Conservation (phyloP, 176 grass and related monocot species). For the Triticum timopheevii region DNA sequence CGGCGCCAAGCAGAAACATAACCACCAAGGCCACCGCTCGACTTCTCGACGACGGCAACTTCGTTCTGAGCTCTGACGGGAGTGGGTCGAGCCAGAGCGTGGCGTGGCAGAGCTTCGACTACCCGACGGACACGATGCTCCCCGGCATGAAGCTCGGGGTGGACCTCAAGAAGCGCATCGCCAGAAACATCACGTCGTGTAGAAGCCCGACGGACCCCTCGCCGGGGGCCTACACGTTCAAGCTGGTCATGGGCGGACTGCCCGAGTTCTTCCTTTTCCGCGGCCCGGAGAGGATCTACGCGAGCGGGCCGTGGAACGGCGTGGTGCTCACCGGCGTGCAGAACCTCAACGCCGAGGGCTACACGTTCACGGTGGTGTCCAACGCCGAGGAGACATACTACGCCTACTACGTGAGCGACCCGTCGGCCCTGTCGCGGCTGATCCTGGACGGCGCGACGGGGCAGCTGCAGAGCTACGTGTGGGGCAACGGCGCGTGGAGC, state of each 20-base stretch:
- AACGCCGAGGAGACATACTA: neutral
- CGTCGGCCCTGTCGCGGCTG: neutral
- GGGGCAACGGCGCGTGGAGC: conserved; percentile 17
- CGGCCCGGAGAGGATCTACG: neutral
- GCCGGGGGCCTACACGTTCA: conserved; percentile 39
- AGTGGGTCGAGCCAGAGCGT: neutral
- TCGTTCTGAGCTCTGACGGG: conserved; percentile 35
- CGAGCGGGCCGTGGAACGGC: conserved; percentile 59
- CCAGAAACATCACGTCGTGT: conserved; percentile 56
- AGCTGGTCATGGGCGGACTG: conserved; percentile 13
- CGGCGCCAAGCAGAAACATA: neutral
- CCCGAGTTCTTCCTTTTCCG: conserved; percentile 46
- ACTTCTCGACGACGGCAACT: conserved; percentile 40
- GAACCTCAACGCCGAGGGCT: conserved; percentile 2
- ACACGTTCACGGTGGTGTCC: conserved; percentile 20
- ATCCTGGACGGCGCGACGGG: neutral
- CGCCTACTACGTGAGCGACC: neutral
- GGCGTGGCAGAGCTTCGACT: conserved; percentile 66
- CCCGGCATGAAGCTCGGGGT: conserved; percentile 57
- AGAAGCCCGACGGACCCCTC: conserved; percentile 40
- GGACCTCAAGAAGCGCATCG: conserved; percentile 25
- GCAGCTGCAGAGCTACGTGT: neutral
- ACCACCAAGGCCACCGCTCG: neutral
- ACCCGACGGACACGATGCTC: conserved; percentile 57
- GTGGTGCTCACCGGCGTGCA: conserved; percentile 37